A percentile compares a stretch with the other conserved stretches of the same genome.
Evolutionary conservation across 805 yeast genomes (phyloP).

Genomic region (Lachancea fermentati): DNA sequence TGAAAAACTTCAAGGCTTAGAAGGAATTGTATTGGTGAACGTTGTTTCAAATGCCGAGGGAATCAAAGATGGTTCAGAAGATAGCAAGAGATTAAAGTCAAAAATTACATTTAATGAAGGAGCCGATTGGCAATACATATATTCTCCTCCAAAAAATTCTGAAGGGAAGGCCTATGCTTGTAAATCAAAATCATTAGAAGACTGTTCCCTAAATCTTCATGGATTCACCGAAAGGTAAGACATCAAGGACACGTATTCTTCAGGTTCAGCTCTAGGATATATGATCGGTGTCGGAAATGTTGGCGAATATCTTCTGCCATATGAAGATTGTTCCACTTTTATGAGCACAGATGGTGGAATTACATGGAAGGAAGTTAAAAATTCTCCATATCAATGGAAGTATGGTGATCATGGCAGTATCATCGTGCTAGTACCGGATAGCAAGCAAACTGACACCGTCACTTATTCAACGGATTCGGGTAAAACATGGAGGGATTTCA

Average conservation of each 20-base stretch:
- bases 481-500: slow-evolving; percentile 59
- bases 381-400: slow-evolving; percentile 86
- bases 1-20: slow-evolving; percentile 75
- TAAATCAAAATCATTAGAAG: slow-evolving; percentile 40
- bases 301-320: slow-evolving; percentile 51
- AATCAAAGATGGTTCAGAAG: slow-evolving; percentile 28
- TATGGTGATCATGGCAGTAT: slow-evolving; percentile 93
- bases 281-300: slow-evolving; percentile 92
- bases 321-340: slow-evolving; percentile 59
- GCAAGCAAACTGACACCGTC: slow-evolving; percentile 51
- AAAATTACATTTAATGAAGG: slow-evolving; percentile 87
- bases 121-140: slow-evolving; percentile 69
- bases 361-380: slow-evolving; percentile 74
- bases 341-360: slow-evolving; percentile 87
- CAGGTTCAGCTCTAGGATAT: slow-evolving; percentile 85
- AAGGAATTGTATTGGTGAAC: slow-evolving; percentile 78
- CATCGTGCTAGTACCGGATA: slow-evolving; percentile 61
- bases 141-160: slow-evolving; percentile 65
- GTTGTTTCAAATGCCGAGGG: slow-evolving; percentile 52
- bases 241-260: slow-evolving; percentile 76
- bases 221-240: slow-evolving; percentile 87
- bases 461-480: slow-evolving; percentile 78
- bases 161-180: slow-evolving; percentile 55
- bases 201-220: slow-evolving; percentile 80
- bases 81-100: slow-evolving; percentile 57